Conservation (phyloP, 345 rosid species). For the Brassica cretica region DNA sequence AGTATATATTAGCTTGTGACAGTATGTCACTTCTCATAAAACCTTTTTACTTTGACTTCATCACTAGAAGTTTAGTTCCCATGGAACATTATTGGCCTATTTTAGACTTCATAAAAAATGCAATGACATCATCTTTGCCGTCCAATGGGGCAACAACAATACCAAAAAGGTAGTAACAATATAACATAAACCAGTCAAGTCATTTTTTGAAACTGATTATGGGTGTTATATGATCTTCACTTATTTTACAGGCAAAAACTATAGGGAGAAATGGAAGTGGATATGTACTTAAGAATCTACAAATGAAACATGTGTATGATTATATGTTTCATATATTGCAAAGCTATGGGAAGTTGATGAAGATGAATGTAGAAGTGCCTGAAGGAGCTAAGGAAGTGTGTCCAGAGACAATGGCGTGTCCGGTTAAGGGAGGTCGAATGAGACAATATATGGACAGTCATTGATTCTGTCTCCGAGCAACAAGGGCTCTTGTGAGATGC, state of each 20-base stretch:
- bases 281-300: conserved; percentile 39
- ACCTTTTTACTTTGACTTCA: conserved; percentile 47
- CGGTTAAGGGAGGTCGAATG: conserved; percentile 33
- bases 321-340: conserved; percentile 52
- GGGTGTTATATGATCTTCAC: neutral
- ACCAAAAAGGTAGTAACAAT: conserved; percentile 42
- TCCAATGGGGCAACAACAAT: conserved; percentile 55
- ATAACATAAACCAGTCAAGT: neutral
- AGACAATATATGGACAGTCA: conserved; percentile 46
- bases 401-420: conserved; percentile 51
- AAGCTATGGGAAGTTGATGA: conserved; percentile 48
- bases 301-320: conserved; percentile 51
- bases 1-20: conserved; percentile 54
- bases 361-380: conserved; percentile 42
- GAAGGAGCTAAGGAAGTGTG: conserved; percentile 47
- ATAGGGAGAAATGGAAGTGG: conserved; percentile 46
- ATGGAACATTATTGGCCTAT: conserved; percentile 59
- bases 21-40: conserved; percentile 42
- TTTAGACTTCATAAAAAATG: conserved; percentile 37
- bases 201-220: neutral
- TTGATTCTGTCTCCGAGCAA: conserved; percentile 44
- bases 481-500: conserved; percentile 43
- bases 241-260: conserved; percentile 36
- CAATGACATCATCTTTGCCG: conserved; percentile 46
- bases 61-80: conserved; percentile 47